Base-by-base conservation (phyloP, 768 basidiomycete species). In the Cubamyces sp. region DNA sequence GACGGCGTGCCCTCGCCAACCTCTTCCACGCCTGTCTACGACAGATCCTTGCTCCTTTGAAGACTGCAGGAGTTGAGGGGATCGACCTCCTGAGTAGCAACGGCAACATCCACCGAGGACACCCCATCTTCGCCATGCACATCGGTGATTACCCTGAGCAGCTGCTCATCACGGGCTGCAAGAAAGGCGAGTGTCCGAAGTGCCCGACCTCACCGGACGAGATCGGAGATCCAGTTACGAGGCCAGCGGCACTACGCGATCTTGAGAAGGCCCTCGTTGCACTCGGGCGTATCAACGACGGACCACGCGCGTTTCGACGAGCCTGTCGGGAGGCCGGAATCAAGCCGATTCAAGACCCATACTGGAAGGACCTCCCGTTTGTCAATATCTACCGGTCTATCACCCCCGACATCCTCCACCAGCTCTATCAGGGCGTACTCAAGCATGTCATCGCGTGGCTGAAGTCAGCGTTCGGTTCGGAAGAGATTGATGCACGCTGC, bases 21-120 rank as follows among this genome's bases (percentile, higher is more conserved):
- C 62, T 81, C 0, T 81, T 77, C 65, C 78, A 81, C 63, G 67
- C 66, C 0, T 79, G 75, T 53, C 69, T 79, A 60, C 5, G 54
- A 2, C 48, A 61, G 5, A 70, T 78, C 12, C 51, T 77, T 5
- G 45, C 47, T 39, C 76, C 77, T 1, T 61, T 80, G 1, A 56
- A 65, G 14, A n/a, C 41, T 5, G 70, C 76, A 5, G 77, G 77
- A 0, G 5, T 37, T 0, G 50, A 68, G 3, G 79, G 79, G 6
- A 62, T 77, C 15, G 42, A 66, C 0, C 70, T 79, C 69, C n/a
- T 46, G 0, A 74, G 71, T 47, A 73, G 74, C 3, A 72, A 78
- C 57, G 76, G 78, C 0, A 66, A 80, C 26, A 52, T 79, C 21
- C 78, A 77, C 42, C 81, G 79, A 28, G 64, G 67, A 3, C 74